Base-by-base conservation (phyloP, 2,329 filamentous ascomycete genomes). In the Neocatenulostroma microsporum region DNA sequence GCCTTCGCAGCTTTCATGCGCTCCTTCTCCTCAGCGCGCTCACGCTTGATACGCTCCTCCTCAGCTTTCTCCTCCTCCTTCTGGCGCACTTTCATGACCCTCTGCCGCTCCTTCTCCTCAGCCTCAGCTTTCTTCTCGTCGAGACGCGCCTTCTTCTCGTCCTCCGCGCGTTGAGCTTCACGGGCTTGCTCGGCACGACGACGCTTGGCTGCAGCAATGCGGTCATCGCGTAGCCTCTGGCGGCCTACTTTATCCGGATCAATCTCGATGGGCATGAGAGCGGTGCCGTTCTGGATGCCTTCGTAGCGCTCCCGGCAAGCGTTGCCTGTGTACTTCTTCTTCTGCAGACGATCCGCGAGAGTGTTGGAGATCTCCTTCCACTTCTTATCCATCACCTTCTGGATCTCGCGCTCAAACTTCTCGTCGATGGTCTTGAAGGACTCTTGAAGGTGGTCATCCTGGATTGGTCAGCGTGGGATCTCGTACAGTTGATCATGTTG, bases 301-400 rank as follows among this genome's bases (percentile, higher is more conserved):
- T 58, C 50, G 42, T 60, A 67, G 19, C 69, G 65, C 37, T 65
- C 54, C 14, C 58, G 53, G 50, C 68, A 71, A 15, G 69, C 68
- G 8, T 62, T 62, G 15, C 58, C 58, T 13, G 65, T 65, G 58
- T 69, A 72, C 36, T 67, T 60, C 37, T 47, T 49, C 38, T 49
- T 46, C 2, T 34, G 21, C 11, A 50, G 39, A 25, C 61, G 60
- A 30, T 63, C 62, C 48, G 68, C 63, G 25, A 63, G 52, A 18
- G 63, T 57, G 26, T 37, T 29, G 24, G 56, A 49, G 30, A 61
- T 36, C 4, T 54, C 49, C 25, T 44, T 42, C 61, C 67, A 73
- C 43, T 63, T 66, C 52, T 58, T 62, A n/a, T 60, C 53, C 31
- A 61, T 54, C 20, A 66, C 47, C 24, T 62, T 59, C 44, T 62